These are phyloP conservation scores for Phytophthora crassamura DNA, from an alignment of 352 stramenopile genomes.

Conservation along the genomic window DNA sequence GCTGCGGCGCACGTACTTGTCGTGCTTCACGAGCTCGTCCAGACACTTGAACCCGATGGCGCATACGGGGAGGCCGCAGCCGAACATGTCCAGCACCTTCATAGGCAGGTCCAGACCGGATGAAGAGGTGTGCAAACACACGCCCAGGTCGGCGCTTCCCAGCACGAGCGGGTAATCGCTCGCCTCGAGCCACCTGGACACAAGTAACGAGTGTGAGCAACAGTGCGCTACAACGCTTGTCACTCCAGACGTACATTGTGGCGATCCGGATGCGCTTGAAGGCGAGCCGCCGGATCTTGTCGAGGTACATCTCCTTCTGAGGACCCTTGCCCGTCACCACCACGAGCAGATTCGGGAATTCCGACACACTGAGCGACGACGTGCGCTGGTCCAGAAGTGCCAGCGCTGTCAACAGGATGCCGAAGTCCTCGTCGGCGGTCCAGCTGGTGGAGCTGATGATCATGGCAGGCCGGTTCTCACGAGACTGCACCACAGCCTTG, in stretches of 20 bases:
- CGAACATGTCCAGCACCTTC: constrained; percentile 99
- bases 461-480: constrained; percentile 68
- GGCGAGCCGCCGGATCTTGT: constrained; percentile 72
- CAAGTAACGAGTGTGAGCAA: constrained; percentile 2
- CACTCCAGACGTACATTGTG: constrained; percentile 67
- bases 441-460: constrained; percentile 97
- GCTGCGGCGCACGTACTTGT: constrained; percentile 70
- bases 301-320: constrained; percentile 92
- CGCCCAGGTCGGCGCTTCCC: constrained; percentile 95
- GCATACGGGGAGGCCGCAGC: constrained; percentile 96
- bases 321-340: constrained; percentile 99
- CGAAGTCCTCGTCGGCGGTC: constrained; percentile 99
- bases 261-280: constrained; percentile 85
- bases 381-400: constrained; percentile 71
- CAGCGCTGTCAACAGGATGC: constrained; percentile 95
- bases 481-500: constrained; percentile 34
- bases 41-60: constrained; percentile 96
- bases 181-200: constrained; percentile 94
- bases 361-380: constrained; percentile 33
- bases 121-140: constrained; percentile 99
- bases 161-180: constrained; percentile 96
- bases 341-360: constrained; percentile 89
- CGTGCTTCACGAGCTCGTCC: constrained; percentile 96
- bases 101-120: constrained; percentile 99
- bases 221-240: neutral